A percentile compares a stretch with the other conserved stretches of the same genome.
These are phyloP conservation scores for Fusarium pininemorale DNA, from an alignment of 2,329 filamentous ascomycete genomes.

Conservation along the genomic window DNA sequence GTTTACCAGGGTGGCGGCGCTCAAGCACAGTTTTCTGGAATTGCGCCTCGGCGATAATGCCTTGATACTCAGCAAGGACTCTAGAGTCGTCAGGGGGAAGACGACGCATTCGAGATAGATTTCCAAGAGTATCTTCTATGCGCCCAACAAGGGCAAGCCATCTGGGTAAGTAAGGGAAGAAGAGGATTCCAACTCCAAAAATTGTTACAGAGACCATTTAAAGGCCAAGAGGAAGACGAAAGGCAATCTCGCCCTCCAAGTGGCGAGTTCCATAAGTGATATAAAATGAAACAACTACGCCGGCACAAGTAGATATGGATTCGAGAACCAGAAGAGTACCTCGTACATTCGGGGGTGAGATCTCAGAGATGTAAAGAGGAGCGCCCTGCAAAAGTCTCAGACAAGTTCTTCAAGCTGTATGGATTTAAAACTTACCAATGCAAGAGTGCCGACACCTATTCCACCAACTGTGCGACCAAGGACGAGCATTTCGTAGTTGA, in stretches of 20 bases:
- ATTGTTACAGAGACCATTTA: conserved; percentile 60
- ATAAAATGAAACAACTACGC: conserved; percentile 60
- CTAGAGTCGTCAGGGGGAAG: conserved; percentile 64
- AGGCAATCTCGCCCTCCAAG: conserved; percentile 47
- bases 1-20: conserved; percentile 2
- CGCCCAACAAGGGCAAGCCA: conserved; percentile 74
- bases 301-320: conserved; percentile 53
- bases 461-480: conserved; percentile 46
- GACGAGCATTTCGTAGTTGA: conserved; percentile 16
- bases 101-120: conserved; percentile 66
- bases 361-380: conserved; percentile 58
- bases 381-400: conserved; percentile 38
- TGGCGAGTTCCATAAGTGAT: conserved; percentile 60
- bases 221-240: conserved; percentile 36
- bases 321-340: conserved; percentile 56
- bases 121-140: conserved; percentile 69
- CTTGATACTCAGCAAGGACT: conserved; percentile 68
- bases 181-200: not conserved
- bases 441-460: conserved; percentile 57
- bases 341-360: conserved; percentile 58
- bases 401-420: not conserved
- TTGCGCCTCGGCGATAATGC: conserved; percentile 62
- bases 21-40: conserved; percentile 58
- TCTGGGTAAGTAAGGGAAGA: conserved; percentile 56
- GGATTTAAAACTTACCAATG: conserved; percentile 47